phyloP scores from a whole-genome alignment of 108 stramenopile species.

The Skeletonema potamos region DNA sequence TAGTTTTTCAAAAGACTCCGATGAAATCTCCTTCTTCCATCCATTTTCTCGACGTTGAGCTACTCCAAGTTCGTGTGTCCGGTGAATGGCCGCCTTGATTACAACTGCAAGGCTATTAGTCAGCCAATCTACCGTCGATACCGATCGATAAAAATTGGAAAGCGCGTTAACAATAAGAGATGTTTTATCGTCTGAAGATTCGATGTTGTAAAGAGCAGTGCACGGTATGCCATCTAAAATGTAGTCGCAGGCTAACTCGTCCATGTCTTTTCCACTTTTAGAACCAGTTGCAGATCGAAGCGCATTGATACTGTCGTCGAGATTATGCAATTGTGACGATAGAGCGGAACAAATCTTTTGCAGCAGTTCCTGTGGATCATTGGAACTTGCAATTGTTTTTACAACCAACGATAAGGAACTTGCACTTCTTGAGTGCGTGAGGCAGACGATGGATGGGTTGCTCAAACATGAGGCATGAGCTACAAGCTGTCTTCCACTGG shows the following conservation, averaged over 20 bases:
- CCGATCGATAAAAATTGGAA: conserved; percentile 52
- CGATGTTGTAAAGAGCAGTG: conserved; percentile 47
- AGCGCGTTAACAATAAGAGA: conserved; percentile 1
- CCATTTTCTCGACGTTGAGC: conserved; percentile 61
- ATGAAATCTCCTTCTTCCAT: conserved; percentile 73
- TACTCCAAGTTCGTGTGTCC: conserved; percentile 50
- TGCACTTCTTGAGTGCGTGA: conserved; percentile 78
- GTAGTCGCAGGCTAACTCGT: conserved; percentile 39
- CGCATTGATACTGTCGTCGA: conserved; percentile 17
- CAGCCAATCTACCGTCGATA: conserved; percentile 65
- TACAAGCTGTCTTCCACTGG: conserved; percentile 66
- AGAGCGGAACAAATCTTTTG: conserved; percentile 53
- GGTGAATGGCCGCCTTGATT: conserved; percentile 61
- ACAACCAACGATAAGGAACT: conserved; percentile 59
- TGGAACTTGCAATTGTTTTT: conserved; percentile 61
- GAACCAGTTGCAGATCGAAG: conserved; percentile 21
- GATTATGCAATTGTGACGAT: conserved; percentile 36
- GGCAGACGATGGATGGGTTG: conserved; percentile 68
- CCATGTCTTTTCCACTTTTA: neutral
- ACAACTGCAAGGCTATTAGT: conserved; percentile 53
- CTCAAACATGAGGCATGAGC: conserved; percentile 78
- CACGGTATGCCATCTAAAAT: conserved; percentile 58
- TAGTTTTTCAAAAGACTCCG: conserved; percentile 49
- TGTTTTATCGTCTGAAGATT: neutral
- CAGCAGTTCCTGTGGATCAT: conserved; percentile 61